Evolutionary conservation across 768 basidiomycete species (phyloP), one percentile per base, ranked within the genome.

Genomic region (Amyloporia xantha): DNA sequence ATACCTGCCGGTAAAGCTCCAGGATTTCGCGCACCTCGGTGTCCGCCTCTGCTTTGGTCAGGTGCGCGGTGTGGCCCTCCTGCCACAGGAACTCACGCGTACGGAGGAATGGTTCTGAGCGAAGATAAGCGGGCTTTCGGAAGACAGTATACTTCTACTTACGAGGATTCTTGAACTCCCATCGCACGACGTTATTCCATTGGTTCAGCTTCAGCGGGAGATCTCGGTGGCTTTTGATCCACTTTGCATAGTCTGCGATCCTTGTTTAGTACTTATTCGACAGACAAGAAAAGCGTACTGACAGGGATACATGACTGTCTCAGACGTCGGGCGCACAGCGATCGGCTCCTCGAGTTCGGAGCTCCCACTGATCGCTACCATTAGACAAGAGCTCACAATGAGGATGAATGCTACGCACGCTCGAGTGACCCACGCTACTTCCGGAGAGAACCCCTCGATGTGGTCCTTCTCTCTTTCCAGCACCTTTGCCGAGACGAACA

Each of bases 41-140:
- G 60, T 91, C 96, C 21, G 95, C 95, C 66, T 97, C 95, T 3
- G 72, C 63, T 67, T 94, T 87, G 56, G 86, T 90, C 38, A 94
- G 76, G 68, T 86, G 82, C 2, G 96, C 95, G 7, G 96, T 98
- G 72, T 99, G 96, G 30, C 96, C 96, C 68, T 99, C 96, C 71
- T 99, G 96, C 96, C 96, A 99, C n/a, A 99, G 74, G 78, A 97
- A 99, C 71, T 99, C 96, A 64, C 96, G 90, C 2, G 96, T 98
- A 48, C 96, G 92, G 30, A 99, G 79, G 87, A 99, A 99, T 6
- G 96, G 96, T 67, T 99, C 87, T 90, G 63, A 24, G 15, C 19
- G 5, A 5, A 44, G 5, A 48, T 21, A 5, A 21, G 36, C n/a
- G 5, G 1, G 4, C 25, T 15, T 19, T 12, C 13, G 0, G 6